Conservation (phyloP, 768 basidiomycete genomes). For the Dentipellis sp. region DNA sequence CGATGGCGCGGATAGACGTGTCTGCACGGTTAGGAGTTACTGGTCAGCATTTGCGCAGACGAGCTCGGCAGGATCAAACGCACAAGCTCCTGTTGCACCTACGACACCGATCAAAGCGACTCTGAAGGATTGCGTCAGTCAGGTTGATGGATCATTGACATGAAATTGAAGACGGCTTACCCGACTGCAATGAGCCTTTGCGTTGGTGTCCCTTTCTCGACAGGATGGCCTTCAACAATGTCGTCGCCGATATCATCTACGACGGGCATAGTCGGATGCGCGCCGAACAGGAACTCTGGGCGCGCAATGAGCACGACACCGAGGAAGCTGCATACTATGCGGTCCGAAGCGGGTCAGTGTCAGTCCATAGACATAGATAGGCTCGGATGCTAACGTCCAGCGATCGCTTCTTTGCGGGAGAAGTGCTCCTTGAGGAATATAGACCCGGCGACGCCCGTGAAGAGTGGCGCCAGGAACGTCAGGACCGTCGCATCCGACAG, state of each 20-base stretch:
- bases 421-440: slow-evolving; percentile 55
- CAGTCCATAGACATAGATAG: background rate
- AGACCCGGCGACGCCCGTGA: slow-evolving; percentile 52
- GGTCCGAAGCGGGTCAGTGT: background rate
- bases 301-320: slow-evolving; percentile 80
- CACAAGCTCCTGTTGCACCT: slow-evolving; percentile 62
- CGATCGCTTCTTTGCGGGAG: slow-evolving; percentile 43
- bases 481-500: slow-evolving; percentile 74
- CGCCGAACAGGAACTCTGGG: slow-evolving; percentile 65
- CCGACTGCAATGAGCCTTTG: slow-evolving; percentile 53
- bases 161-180: slow-evolving; percentile 22
- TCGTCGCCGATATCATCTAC: background rate
- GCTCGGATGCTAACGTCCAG: slow-evolving; percentile 29
- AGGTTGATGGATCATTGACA: background rate
- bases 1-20: slow-evolving; percentile 54
- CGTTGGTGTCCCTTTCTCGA: slow-evolving; percentile 16
- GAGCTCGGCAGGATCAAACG: slow-evolving; percentile 17
- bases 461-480: slow-evolving; percentile 64
- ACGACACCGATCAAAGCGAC: slow-evolving; percentile 58
- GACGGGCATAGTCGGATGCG: background rate
- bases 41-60: background rate
- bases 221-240: background rate
- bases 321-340: slow-evolving; percentile 49
- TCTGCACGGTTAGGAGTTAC: slow-evolving; percentile 23
- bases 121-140: slow-evolving; percentile 22